Percentiles rank a stretch among this genome's conserved stretches.
These are phyloP conservation scores for Nakazawaea laoshanensis DNA, from an alignment of 805 yeast genomes.

Conservation along the genomic window DNA sequence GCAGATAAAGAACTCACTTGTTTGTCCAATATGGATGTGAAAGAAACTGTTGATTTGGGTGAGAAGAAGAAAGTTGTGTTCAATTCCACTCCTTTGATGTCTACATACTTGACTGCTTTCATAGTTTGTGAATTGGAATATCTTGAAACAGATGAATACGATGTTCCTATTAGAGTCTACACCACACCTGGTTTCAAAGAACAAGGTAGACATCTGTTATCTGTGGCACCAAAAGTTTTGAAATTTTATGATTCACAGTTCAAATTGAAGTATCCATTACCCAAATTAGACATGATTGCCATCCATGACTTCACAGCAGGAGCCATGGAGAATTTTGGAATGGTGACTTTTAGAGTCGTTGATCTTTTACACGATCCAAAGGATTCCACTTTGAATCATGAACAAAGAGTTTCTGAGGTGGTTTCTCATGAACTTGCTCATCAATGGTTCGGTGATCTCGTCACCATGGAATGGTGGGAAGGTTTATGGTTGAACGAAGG, in stretches of 20 bases:
- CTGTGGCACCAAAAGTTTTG: slow-evolving; percentile 39
- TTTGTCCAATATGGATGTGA: slow-evolving; percentile 61
- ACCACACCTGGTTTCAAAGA: slow-evolving; percentile 40
- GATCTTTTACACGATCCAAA: slow-evolving; percentile 42
- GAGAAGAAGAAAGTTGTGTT: slow-evolving; percentile 40
- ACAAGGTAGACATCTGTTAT: slow-evolving; percentile 38
- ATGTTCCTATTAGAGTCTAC: slow-evolving; percentile 51
- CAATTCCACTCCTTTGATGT: slow-evolving; percentile 64
- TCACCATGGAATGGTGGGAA: slow-evolving; percentile 93
- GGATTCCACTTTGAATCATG: slow-evolving; percentile 40
- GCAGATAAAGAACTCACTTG: slow-evolving; percentile 46
- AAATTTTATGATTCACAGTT: slow-evolving; percentile 39
- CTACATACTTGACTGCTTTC: slow-evolving; percentile 68
- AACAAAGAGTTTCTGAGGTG: slow-evolving; percentile 73
- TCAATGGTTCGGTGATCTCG: slow-evolving; percentile 87
- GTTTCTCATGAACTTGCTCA: slow-evolving; percentile 85
- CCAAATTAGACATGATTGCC: slow-evolving; percentile 73
- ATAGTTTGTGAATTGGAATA: slow-evolving; percentile 60
- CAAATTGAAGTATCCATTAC: slow-evolving; percentile 61
- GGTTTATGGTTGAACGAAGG: slow-evolving; percentile 88
- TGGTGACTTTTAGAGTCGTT: slow-evolving; percentile 58
- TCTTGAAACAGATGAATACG: slow-evolving; percentile 46
- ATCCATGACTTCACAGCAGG: slow-evolving; percentile 76
- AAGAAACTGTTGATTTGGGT: slow-evolving; percentile 25
- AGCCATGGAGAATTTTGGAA: slow-evolving; percentile 91